Base-by-base conservation (phyloP, 2,329 filamentous ascomycete species). In the Pestalotiopsis sp. region DNA sequence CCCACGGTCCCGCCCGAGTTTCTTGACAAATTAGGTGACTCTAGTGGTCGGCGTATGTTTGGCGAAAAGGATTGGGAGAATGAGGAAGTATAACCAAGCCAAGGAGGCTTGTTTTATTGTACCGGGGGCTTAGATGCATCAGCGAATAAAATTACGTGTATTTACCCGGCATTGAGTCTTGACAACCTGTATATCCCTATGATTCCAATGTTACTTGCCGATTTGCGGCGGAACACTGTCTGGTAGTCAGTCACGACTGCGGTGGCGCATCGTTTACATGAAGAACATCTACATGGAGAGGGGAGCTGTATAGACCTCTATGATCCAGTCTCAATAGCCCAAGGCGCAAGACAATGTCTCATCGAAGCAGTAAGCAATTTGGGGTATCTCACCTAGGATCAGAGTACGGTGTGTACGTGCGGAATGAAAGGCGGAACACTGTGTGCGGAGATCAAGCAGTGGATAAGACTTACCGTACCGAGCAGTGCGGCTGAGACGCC, bases 1-100 rank as follows among this genome's bases (percentile, higher is more conserved):
- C 96, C 96, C 2, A 97, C 94, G 0, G 93, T 99, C 66, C 95
- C 96, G 20, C 92, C 95, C 0, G 96, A 99, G 81, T 97, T 98
- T 77, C 84, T 99, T 70, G 90, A 92, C 70, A 97, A 94, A 83
- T 85, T 99, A 62, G 95, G 98, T 79, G 81, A 84, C 64, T 84
- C 81, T 70, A 86, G 84, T 6, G 85, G 81, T 73, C 82, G 83
- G 56, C 87, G 87, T 23, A 87, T 90, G 81, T 91, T 88, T 80
- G 84, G 82, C 57, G 89, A 91, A 75, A 85, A 88, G 78, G 89
- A 91, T 76, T 91, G 89, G 89, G 89, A 91, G 78, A 89, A 90
- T 74, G 89, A 91, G 76, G 88, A 90, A 76, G 84, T 87, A 20
- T 87, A 69, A 73, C 31, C 31, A 31, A 23, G 20, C 20, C 12